phyloP scores from a whole-genome alignment of 148 eudicot genomes.

The Simmondsia chinensis region DNA sequence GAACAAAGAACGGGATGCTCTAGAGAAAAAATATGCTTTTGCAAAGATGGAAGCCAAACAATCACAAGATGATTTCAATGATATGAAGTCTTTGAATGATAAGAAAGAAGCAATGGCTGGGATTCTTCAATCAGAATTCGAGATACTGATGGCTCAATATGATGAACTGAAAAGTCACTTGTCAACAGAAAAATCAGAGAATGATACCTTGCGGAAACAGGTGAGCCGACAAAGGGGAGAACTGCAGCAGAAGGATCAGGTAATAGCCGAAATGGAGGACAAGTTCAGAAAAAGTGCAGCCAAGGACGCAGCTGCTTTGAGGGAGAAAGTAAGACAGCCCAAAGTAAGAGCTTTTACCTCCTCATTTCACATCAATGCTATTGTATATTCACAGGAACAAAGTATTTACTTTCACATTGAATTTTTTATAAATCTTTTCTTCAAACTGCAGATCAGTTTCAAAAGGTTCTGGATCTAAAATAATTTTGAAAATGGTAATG shows the following conservation, averaged over 20 bases:
- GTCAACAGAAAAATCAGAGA: slow-evolving; percentile 43
- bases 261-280: slow-evolving; percentile 21
- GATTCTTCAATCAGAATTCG: slow-evolving; percentile 40
- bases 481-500: no score
- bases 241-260: slow-evolving; percentile 42
- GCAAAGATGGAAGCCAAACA: slow-evolving; percentile 32
- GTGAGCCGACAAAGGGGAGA: slow-evolving; percentile 32
- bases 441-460: no score
- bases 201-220: slow-evolving; percentile 52
- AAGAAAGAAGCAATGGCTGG: slow-evolving; percentile 33
- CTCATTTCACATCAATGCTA: not conserved
- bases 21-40: slow-evolving; percentile 28
- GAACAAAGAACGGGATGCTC: slow-evolving; percentile 33
- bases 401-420: no score
- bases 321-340: slow-evolving; percentile 34
- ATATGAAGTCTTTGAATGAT: slow-evolving; percentile 27
- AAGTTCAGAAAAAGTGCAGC: slow-evolving; percentile 25
- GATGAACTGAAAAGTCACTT: slow-evolving; percentile 34
- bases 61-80: slow-evolving; percentile 22
- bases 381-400: no score
- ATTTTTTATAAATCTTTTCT: no score
- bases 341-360: slow-evolving; percentile 18
- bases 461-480: no score
- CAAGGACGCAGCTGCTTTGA: slow-evolving; percentile 18
- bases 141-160: slow-evolving; percentile 36